A percentile compares a stretch with the other conserved stretches of the same genome.
phyloP scores from a whole-genome alignment of 441 rosid genomes.

The Euphorbia schlechtendalii region DNA sequence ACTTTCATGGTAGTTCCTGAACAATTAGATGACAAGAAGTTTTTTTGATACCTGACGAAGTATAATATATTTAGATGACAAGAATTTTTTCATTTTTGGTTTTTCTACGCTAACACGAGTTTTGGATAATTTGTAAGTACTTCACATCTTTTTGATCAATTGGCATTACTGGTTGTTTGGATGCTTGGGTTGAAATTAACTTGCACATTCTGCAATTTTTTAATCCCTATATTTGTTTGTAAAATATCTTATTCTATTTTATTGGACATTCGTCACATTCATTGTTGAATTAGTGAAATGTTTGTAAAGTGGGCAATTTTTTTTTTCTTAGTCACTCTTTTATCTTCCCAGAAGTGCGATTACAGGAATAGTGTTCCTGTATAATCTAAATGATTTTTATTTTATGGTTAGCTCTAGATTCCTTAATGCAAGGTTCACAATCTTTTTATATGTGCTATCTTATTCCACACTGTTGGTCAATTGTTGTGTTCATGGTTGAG shows the following conservation, averaged over 20 bases:
- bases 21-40: no score
- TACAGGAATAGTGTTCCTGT: slow-evolving; percentile 12
- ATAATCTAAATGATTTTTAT: slow-evolving; percentile 46
- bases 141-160: neutral
- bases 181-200: neutral
- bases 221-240: neutral
- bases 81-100: neutral
- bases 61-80: neutral
- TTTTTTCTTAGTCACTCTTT: neutral
- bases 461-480: neutral
- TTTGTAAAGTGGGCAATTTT: neutral
- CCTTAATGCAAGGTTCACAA: slow-evolving; percentile 48
- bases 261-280: no score
- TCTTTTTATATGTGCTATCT: neutral
- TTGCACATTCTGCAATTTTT: neutral
- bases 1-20: neutral
- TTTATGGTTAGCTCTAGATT: slow-evolving; percentile 96
- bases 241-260: neutral
- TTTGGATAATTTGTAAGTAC: neutral
- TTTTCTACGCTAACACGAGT: neutral
- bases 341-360: neutral
- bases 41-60: no score
- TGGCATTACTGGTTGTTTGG: neutral
- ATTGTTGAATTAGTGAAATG: neutral
- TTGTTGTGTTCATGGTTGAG: neutral